A percentile compares a stretch with the other conserved stretches of the same genome.
Evolutionary conservation across 2,329 filamentous ascomycete species (phyloP).

Genomic region (Rhynchosporium agropyri): DNA sequence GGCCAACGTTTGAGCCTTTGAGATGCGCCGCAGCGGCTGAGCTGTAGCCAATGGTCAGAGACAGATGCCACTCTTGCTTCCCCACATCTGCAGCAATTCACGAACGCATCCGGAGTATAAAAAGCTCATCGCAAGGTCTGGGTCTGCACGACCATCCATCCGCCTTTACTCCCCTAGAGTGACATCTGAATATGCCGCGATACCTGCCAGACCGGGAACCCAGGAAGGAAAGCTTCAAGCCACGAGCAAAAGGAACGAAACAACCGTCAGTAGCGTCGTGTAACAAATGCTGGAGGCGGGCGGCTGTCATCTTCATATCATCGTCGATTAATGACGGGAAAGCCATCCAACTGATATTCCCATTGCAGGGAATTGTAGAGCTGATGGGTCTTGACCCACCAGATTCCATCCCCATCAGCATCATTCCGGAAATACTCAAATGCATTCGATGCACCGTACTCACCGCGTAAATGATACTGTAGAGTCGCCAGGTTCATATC

Average conservation of each 20-base stretch:
- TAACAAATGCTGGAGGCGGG: conserved; percentile 1
- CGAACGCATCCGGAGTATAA: conserved; percentile 1
- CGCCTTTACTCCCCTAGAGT: conserved; percentile 12
- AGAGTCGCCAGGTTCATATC: not conserved
- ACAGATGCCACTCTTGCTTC: conserved; percentile 6
- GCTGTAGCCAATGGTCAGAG: conserved; percentile 30
- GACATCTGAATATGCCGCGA: conserved; percentile 12
- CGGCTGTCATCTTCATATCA: not conserved
- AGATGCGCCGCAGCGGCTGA: conserved; percentile 30
- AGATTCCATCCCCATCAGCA: not conserved
- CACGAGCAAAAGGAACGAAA: conserved; percentile 1
- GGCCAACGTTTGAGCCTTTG: conserved; percentile 21
- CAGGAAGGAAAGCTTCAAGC: not conserved
- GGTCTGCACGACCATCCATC: conserved; percentile 7
- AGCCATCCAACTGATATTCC: conserved; percentile 8
- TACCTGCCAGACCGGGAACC: conserved; percentile 14
- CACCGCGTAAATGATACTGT: not conserved
- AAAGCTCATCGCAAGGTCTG: not conserved
- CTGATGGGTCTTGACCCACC: conserved; percentile 11
- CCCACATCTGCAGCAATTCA: conserved; percentile 11
- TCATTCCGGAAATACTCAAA: conserved; percentile 3
- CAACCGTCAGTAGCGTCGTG: conserved; percentile 13
- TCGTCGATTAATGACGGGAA: conserved; percentile 1
- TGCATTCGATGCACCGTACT: conserved; percentile 6
- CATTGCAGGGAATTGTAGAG: conserved; percentile 4